phyloP scores from a whole-genome alignment of 768 basidiomycete species.

The Boletus bicolor region DNA sequence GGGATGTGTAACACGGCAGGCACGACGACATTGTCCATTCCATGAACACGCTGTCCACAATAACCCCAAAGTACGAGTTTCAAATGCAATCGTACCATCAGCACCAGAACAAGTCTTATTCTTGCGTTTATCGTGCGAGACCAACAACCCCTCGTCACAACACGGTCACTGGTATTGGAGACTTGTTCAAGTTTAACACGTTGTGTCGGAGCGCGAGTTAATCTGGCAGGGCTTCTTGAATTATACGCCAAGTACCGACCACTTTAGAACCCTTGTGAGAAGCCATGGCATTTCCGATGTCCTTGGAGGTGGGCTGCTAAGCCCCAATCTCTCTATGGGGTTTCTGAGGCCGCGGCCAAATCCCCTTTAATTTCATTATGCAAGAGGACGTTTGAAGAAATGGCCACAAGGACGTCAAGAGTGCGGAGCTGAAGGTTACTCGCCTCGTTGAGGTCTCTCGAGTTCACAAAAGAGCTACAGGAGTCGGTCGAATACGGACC shows the following conservation, averaged over 20 bases:
- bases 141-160: too few species aligned
- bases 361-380: conserved; percentile 1
- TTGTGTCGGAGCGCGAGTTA: neutral
- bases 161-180: too few species aligned
- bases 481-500: neutral
- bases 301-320: neutral
- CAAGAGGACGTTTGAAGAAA: neutral
- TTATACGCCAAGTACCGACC: neutral
- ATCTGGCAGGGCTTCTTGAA: neutral
- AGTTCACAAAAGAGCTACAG: neutral
- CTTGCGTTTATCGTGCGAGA: neutral
- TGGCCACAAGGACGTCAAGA: neutral
- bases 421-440: neutral
- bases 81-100: neutral
- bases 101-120: neutral
- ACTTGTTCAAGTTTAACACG: too few species aligned
- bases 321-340: conserved; percentile 2
- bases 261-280: neutral
- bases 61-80: neutral
- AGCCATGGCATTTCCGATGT: neutral
- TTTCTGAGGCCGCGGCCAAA: conserved; percentile 7
- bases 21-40: neutral
- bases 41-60: neutral
- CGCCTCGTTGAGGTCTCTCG: neutral
- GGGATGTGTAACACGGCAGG: neutral